These are phyloP conservation scores for Didymella segeticola DNA, from an alignment of 2,329 filamentous ascomycete species.

Conservation along the genomic window DNA sequence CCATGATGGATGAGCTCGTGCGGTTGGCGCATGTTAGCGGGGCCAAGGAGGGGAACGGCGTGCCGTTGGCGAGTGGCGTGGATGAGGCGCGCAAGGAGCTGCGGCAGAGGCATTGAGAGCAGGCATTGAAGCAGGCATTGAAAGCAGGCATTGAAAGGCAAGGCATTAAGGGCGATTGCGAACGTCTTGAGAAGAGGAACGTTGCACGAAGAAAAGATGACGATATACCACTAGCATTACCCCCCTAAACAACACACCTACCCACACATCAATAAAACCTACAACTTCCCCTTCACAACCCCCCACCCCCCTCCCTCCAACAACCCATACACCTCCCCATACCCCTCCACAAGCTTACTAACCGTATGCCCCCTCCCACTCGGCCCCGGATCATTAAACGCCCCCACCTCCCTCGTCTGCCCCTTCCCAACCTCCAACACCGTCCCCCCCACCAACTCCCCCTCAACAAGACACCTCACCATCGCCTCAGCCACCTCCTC, in stretches of 20 bases:
- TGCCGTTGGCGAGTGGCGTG: conserved; percentile 33
- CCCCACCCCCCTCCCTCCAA: conserved; percentile 59
- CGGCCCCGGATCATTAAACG: conserved; percentile 63
- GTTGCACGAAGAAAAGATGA: too few relatives aligned
- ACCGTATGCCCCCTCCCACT: conserved; percentile 56
- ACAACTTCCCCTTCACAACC: conserved; percentile 26
- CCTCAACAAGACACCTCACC: conserved; percentile 61
- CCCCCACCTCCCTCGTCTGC: conserved; percentile 58
- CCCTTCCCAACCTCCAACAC: conserved; percentile 63
- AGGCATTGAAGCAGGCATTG: neutral
- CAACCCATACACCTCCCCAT: conserved; percentile 59
- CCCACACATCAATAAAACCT: neutral
- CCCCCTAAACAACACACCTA: neutral
- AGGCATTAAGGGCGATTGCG: too few relatives aligned
- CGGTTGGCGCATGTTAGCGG: conserved; percentile 38
- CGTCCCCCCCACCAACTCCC: conserved; percentile 53
- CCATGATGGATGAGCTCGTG: conserved; percentile 48
- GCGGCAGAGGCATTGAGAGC: conserved; percentile 31
- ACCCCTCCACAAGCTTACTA: conserved; percentile 50
- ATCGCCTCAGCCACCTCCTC: conserved; percentile 67
- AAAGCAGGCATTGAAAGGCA: too few relatives aligned
- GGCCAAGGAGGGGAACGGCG: conserved; percentile 30
- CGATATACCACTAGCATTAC: neutral
- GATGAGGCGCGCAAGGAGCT: conserved; percentile 31
- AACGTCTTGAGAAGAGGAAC: too few relatives aligned